Evolutionary conservation across 73 alveolate genomes (phyloP).

Genomic region (Symbiodinium pilosum): DNA sequence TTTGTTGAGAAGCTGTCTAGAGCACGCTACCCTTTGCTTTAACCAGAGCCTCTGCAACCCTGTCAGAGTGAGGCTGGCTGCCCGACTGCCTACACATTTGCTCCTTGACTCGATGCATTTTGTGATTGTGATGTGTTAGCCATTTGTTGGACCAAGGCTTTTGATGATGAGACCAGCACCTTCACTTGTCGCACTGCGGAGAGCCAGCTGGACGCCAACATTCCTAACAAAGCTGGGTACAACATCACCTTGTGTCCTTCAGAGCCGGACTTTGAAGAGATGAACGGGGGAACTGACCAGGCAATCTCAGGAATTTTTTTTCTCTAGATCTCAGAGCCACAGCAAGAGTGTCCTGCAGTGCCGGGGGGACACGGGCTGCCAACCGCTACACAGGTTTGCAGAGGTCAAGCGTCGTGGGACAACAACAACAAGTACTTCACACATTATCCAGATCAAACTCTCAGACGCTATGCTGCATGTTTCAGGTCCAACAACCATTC

Average conservation of each 20-base stretch:
- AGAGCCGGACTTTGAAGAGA: constrained; percentile 25
- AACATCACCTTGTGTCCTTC: constrained; percentile 48
- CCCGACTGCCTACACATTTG: constrained; percentile 59
- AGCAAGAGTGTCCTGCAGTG: too few species aligned
- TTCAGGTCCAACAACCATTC: too few species aligned
- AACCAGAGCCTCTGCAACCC: neutral
- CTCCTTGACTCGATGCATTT: neutral
- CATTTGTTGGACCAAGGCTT: constrained; percentile 13
- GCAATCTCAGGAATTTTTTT: too few species aligned
- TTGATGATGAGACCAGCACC: constrained; percentile 81
- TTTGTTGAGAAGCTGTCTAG: neutral
- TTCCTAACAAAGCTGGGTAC: constrained; percentile 39
- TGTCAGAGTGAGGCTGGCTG: constrained; percentile 47
- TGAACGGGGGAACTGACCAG: constrained; percentile 50
- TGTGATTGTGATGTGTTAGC: neutral
- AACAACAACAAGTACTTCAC: constrained; percentile 36
- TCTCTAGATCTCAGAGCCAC: too few species aligned
- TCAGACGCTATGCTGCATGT: too few species aligned
- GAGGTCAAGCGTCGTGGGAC: constrained; percentile 38
- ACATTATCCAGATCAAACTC: neutral
- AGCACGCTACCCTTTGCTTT: neutral
- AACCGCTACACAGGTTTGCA: constrained; percentile 37
- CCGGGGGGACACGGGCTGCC: too few species aligned
- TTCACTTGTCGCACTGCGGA: constrained; percentile 82
- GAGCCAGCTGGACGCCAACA: constrained; percentile 17